Evolutionary conservation across 345 rosid genomes (phyloP), one percentile per base, ranked within the genome.

Genomic region (Hibiscus mutabilis): DNA sequence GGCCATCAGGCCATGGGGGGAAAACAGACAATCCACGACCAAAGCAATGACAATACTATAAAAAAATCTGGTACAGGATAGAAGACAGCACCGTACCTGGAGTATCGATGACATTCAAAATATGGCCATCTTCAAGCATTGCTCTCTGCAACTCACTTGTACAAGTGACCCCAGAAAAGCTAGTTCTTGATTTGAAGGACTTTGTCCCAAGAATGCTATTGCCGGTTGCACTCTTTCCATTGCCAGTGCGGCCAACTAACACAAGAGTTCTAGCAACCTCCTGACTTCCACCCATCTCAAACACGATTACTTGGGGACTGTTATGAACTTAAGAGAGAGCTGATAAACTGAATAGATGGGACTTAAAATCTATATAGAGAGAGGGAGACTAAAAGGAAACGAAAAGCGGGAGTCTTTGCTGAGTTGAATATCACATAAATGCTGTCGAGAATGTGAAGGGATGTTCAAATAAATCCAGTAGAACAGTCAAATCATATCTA

Each of bases 221-320:
- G 14, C 97, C 98, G 0, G 96, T 94, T 0, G 97, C 96, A 74
- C 98, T 91, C 61, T 94, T 91, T 0, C 98, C 97, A 67, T 91
- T 94, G 0, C 98, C 97, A 0, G 97, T 90, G 63, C 95, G 96
- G 2, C 98, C 97, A 19, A 94, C 93, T 68, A 94, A 76, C 70
- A 94, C 98, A 25, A 90, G 73, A 22, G 96, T 88, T 47, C 88
- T 82, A 13, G 67, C 78, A 63, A 73, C 86, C 97, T 62, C 85
- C 92, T 12, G 15, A 81, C 89, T 84, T 68, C 96, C 97, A 68
- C 97, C 97, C 98, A 93, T 93, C 6, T 11, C n/a, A 37, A 37
- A 16, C 1, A 44, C 18, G 1, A 25, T 2, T 47, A 66, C 57
- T 57, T 66, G 57, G 46, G 46, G 14, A 42, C 13, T 42, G 46